Evolutionary conservation across 768 basidiomycete genomes (phyloP), one percentile per base, ranked within the genome.

Genomic region (Auriscalpium orientale): DNA sequence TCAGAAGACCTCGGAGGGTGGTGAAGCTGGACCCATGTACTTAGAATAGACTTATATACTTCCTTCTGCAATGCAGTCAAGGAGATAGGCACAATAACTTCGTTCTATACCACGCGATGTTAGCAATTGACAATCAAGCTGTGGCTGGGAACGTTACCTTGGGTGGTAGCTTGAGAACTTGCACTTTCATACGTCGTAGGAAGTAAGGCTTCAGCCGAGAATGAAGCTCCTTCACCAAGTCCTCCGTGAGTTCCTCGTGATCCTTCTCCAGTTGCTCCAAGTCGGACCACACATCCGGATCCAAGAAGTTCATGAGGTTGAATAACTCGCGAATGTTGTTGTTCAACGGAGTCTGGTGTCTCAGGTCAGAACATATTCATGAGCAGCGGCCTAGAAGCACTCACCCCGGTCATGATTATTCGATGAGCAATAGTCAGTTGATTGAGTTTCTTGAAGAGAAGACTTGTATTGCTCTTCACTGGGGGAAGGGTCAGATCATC

Each of bases 251-350:
- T 12, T 82, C 84, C 59, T 82, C 83, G 61, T 92, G 86, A 57
- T 90, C 79, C 62, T 79, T 81, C 56, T 87, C 85, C 11, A 98
- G 75, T 7, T 68, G 76, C 64, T 86, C 82, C 20, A 98, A 73
- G 66, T 98, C 83, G 6, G 71, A 67, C 91, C 91, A 91, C 58
- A 87, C 75, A 12, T 70, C 61, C 6, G 88, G 82, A 66, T 94
- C 91, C 16, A 98, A 79, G 74, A 98, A 98, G 68, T 93, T 91
- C 85, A 99, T 93, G 45, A 99, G 77, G 68, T 95, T 98, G 76
- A 98, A 95, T 22, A 99, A 71, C 71, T 99, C 97, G 48, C 91
- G 80, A 21, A 99, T 87, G 66, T 98, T 98, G 74, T 98, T 98
- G 70, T 98, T 98, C 56, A 98, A 70, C 0, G 95, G 95, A 0